phyloP scores from a whole-genome alignment of 805 yeast species.

The Ogataea nonfermentans region DNA sequence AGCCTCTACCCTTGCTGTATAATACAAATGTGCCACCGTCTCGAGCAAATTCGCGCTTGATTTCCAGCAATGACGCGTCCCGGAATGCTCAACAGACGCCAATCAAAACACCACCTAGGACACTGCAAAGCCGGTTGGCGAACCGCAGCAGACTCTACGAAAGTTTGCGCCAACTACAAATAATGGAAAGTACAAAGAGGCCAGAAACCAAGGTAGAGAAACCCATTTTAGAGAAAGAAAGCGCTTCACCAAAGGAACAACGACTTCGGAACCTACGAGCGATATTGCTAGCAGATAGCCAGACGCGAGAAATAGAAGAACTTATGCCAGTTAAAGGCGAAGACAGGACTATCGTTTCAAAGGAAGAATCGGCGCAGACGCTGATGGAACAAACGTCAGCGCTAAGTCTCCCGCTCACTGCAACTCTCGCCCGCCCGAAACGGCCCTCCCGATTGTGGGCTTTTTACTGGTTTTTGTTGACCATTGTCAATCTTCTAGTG shows the following conservation, averaged over 20 bases:
- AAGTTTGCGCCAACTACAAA: background rate
- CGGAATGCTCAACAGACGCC: background rate
- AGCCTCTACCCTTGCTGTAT: conserved; percentile 29
- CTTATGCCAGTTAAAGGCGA: background rate
- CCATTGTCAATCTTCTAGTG: background rate
- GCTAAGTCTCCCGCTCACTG: no score
- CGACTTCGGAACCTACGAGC: conserved; percentile 2
- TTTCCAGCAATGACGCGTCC: conserved; percentile 1
- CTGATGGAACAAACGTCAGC: no score
- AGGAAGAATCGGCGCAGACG: background rate
- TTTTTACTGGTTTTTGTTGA: background rate
- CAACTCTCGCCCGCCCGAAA: background rate
- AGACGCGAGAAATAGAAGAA: no score
- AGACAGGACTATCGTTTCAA: background rate
- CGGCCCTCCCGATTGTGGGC: no score
- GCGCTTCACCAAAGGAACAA: background rate
- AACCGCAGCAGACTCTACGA: conserved; percentile 1
- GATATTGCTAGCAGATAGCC: background rate
- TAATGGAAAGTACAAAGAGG: background rate
- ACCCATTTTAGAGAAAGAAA: background rate
- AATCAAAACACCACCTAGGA: conserved; percentile 2
- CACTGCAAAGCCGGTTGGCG: conserved; percentile 2
- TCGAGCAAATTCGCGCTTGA: background rate
- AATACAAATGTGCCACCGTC: background rate
- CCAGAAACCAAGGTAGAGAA: background rate